A percentile compares a stretch with the other conserved stretches of the same genome.
phyloP scores from a whole-genome alignment of 2,329 filamentous ascomycete species.

The Corynespora cassiicola region DNA sequence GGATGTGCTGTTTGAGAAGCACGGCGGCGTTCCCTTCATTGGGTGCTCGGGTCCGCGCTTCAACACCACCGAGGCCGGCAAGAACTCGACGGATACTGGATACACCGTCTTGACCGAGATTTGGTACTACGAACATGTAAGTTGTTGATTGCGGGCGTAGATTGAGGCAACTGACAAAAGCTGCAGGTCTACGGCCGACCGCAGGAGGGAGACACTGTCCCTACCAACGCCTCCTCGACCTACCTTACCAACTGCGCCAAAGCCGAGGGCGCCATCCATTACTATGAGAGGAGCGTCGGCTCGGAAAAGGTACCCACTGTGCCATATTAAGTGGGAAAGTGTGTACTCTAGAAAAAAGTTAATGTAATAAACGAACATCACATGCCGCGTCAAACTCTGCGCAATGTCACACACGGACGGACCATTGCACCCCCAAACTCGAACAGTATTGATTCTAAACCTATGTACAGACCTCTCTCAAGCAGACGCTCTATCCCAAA shows the following conservation, averaged over 20 bases:
- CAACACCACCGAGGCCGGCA: slow-evolving; percentile 66
- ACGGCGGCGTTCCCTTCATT: slow-evolving; percentile 65
- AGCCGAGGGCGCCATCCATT: slow-evolving; percentile 59
- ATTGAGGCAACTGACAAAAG: slow-evolving; percentile 5
- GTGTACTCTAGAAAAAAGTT: no score
- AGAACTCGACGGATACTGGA: slow-evolving; percentile 62
- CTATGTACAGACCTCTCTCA: no score
- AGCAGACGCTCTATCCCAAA: no score
- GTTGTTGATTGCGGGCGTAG: slow-evolving; percentile 6
- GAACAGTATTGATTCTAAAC: no score
- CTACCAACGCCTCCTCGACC: slow-evolving; percentile 56
- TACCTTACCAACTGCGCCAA: slow-evolving; percentile 63
- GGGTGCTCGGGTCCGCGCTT: slow-evolving; percentile 67
- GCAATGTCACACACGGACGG: no score
- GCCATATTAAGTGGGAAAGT: slow-evolving; percentile 30
- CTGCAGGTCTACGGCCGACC: slow-evolving; percentile 56
- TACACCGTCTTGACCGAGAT: slow-evolving; percentile 66
- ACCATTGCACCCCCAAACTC: no score
- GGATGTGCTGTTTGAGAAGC: slow-evolving; percentile 55
- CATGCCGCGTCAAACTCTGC: no score
- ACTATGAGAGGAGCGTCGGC: slow-evolving; percentile 58
- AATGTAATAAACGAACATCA: no score
- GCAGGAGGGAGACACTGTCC: slow-evolving; percentile 58
- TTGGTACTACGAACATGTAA: slow-evolving; percentile 71
- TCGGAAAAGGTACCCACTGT: slow-evolving; percentile 39